These are phyloP conservation scores for Sphaerobolus stellatus DNA, from an alignment of 1,284 basidiomycete genomes.

Conservation along the genomic window DNA sequence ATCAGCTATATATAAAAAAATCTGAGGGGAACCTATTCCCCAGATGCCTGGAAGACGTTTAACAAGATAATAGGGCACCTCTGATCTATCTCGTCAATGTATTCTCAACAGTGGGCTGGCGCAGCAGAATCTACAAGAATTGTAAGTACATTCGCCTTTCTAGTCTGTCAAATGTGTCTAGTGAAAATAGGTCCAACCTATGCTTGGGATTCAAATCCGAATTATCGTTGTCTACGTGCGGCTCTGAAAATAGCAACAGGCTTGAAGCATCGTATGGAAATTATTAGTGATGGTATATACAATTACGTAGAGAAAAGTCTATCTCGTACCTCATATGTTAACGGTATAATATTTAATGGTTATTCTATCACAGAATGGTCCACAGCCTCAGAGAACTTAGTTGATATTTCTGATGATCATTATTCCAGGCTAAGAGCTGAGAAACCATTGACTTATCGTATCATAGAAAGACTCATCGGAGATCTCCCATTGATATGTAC, in stretches of 20 bases:
- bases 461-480: not conserved
- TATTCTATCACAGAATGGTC: conserved; percentile 1
- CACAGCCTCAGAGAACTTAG: not conserved
- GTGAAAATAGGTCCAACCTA: no score
- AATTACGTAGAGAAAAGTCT: conserved; percentile 13
- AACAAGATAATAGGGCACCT: no score
- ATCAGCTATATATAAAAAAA: no score
- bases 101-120: no score
- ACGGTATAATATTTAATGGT: no score
- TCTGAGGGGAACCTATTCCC: no score
- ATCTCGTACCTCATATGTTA: no score
- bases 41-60: no score
- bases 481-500: not conserved
- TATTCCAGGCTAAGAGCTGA: not conserved
- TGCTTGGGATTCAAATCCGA: conserved; percentile 2
- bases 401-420: conserved; percentile 3
- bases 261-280: conserved; percentile 4
- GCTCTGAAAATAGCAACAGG: conserved; percentile 2
- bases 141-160: no score
- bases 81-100: no score
- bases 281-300: conserved; percentile 6
- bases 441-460: conserved; percentile 1
- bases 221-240: conserved; percentile 7
- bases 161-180: no score
- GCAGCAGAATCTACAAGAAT: no score